Percentiles rank a stretch among this genome's conserved stretches.
Conservation (phyloP, 805 yeast genomes). For the Yarrowia deformans region DNA sequence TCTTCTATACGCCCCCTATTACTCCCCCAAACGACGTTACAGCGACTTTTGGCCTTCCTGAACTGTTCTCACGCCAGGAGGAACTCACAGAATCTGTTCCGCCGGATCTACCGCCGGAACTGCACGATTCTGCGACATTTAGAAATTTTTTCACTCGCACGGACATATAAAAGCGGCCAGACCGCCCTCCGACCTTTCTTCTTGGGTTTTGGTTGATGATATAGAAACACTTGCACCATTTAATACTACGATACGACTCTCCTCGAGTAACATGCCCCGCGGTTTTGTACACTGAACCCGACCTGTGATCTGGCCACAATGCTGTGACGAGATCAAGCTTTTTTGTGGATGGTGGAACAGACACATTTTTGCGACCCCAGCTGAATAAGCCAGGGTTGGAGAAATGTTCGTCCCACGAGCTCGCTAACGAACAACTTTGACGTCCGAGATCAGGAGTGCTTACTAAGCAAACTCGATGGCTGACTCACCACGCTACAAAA, state of each 20-base stretch:
- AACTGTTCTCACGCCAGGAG: not conserved
- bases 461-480: not conserved
- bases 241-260: constrained; percentile 10
- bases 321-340: constrained; percentile 24
- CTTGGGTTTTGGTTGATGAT: constrained; percentile 34
- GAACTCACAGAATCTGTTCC: not conserved
- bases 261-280: not conserved
- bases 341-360: not conserved
- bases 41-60: not conserved
- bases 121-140: constrained; percentile 26
- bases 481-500: not conserved
- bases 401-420: not conserved
- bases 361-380: not conserved
- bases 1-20: not conserved
- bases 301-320: not conserved
- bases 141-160: constrained; percentile 15
- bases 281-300: constrained; percentile 9
- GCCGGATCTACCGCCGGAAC: constrained; percentile 24
- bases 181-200: constrained; percentile 16
- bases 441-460: not conserved
- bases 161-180: constrained; percentile 6
- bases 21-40: not conserved
- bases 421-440: no score
- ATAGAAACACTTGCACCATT: constrained; percentile 23
- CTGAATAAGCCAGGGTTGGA: not conserved